These are phyloP conservation scores for Exserohilum turcica DNA, from an alignment of 2,329 filamentous ascomycete genomes.

Conservation along the genomic window DNA sequence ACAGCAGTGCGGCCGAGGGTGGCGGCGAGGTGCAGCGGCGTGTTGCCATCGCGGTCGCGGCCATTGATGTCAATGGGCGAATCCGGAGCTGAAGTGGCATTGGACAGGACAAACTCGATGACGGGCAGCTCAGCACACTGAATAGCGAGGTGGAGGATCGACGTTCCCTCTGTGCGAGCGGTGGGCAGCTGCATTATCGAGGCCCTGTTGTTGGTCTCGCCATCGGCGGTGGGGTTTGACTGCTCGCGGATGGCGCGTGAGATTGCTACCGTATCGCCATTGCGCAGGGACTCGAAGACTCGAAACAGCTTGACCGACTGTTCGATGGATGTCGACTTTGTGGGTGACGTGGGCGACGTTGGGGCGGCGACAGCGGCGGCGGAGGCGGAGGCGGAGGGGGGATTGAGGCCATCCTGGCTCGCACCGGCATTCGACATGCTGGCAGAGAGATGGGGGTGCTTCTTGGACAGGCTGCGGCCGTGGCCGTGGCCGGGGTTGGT, in stretches of 20 bases:
- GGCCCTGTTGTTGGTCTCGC: constrained; percentile 57
- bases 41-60: constrained; percentile 92
- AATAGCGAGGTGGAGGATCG: constrained; percentile 88
- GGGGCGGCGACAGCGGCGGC: too few relatives aligned
- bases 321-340: constrained; percentile 66
- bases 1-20: constrained; percentile 78
- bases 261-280: constrained; percentile 88
- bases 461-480: constrained; percentile 37
- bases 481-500: constrained; percentile 12
- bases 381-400: constrained; percentile 30
- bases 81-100: constrained; percentile 55
- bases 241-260: constrained; percentile 80
- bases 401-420: constrained; percentile 23
- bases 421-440: constrained; percentile 31
- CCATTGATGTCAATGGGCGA: constrained; percentile 82
- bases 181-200: constrained; percentile 52
- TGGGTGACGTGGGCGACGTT: constrained; percentile 34
- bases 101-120: constrained; percentile 89
- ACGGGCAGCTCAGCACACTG: constrained; percentile 93
- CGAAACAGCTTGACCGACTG: constrained; percentile 94
- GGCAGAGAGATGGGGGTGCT: constrained; percentile 36
- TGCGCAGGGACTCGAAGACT: constrained; percentile 88
- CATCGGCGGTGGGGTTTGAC: constrained; percentile 46
- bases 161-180: constrained; percentile 73
- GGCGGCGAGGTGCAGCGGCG: constrained; percentile 85